These are phyloP conservation scores for Aspergillus novofumigatus DNA, from an alignment of 2,329 filamentous ascomycete species.

Conservation along the genomic window DNA sequence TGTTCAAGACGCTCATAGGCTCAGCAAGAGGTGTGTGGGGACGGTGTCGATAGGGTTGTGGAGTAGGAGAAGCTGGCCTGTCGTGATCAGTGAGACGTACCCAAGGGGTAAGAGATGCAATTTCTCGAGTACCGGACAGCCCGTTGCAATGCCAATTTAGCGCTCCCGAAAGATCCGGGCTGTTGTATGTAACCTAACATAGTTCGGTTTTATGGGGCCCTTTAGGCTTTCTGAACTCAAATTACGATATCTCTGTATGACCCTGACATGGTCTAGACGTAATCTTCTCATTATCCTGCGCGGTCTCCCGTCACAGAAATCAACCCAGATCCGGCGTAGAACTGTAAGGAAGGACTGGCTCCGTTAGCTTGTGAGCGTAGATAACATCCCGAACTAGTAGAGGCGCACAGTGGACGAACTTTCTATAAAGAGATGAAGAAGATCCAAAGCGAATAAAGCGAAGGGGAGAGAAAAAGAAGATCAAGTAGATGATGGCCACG, in stretches of 20 bases:
- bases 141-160: not conserved
- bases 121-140: not conserved
- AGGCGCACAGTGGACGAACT: not conserved
- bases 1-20: not conserved
- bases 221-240: not conserved
- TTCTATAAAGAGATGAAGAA: not conserved
- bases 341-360: not conserved
- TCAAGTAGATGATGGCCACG: not conserved
- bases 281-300: conserved; percentile 4
- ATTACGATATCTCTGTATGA: not conserved
- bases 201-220: not conserved
- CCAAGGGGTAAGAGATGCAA: no score
- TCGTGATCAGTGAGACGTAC: not conserved
- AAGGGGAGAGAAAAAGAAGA: not conserved
- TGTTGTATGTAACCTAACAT: not conserved
- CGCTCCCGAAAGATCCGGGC: not conserved
- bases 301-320: not conserved
- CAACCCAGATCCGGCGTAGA: not conserved
- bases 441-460: not conserved
- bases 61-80: not conserved
- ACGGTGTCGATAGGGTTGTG: not conserved
- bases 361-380: not conserved
- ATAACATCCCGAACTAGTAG: not conserved
- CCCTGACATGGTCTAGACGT: conserved; percentile 1
- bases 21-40: not conserved